Evolutionary conservation across 345 rosid species (phyloP).

Genomic region (Aethionema arabicum): DNA sequence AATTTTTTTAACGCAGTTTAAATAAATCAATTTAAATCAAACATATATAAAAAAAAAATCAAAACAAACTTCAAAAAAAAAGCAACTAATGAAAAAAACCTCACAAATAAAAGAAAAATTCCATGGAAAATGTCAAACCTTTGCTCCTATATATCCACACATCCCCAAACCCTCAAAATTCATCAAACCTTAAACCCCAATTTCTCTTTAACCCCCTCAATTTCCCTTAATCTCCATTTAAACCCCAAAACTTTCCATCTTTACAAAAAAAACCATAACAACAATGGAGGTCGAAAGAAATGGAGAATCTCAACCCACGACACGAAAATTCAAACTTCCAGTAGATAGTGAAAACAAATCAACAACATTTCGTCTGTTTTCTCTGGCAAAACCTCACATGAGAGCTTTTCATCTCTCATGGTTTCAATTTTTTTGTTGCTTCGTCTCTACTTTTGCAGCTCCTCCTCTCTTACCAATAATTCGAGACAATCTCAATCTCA

Average conservation of each 20-base stretch:
- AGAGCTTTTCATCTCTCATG: conserved; percentile 85
- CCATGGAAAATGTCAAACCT: neutral
- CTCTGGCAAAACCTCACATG: conserved; percentile 81
- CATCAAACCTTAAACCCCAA: neutral
- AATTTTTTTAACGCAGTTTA: too few species aligned
- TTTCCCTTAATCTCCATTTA: neutral
- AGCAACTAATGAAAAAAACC: too few species aligned
- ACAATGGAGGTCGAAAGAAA: conserved; percentile 34
- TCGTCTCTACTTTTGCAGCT: conserved; percentile 85
- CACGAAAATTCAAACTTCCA: conserved; percentile 57
- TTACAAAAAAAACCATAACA: neutral
- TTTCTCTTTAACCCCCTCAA: neutral
- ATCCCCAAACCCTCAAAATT: neutral
- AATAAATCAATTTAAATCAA: too few species aligned
- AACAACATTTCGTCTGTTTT: conserved; percentile 63
- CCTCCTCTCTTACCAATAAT: conserved; percentile 87
- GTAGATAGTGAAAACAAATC: conserved; percentile 86
- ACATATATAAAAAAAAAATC: too few species aligned
- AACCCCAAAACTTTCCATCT: neutral
- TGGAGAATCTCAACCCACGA: conserved; percentile 22
- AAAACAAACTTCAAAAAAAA: too few species aligned
- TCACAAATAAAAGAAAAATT: neutral
- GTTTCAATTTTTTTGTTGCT: conserved; percentile 81
- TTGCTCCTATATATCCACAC: too few species aligned
- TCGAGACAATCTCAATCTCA: conserved; percentile 78